A percentile compares a stretch with the other conserved stretches of the same genome.
These are phyloP conservation scores for Talaromyces proteolyticus DNA, from an alignment of 495 filamentous ascomycete species.

Conservation along the genomic window DNA sequence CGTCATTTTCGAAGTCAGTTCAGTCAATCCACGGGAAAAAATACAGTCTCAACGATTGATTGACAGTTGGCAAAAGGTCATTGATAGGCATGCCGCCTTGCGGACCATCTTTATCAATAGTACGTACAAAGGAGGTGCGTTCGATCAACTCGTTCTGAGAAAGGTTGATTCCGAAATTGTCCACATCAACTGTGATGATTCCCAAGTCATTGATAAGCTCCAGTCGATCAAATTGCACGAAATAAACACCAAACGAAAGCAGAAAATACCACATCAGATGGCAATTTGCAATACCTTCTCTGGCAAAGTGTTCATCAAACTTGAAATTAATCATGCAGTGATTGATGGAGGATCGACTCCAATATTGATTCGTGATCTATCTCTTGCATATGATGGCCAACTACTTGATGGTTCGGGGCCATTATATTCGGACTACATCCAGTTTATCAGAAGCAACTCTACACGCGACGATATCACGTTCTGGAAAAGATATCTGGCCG, in stretches of 20 bases:
- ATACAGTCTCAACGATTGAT: slow-evolving; percentile 35
- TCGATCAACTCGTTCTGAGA: slow-evolving; percentile 49
- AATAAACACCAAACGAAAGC: slow-evolving; percentile 24
- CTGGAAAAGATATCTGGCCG: slow-evolving; percentile 41
- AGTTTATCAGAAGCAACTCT: slow-evolving; percentile 31
- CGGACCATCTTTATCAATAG: slow-evolving; percentile 52
- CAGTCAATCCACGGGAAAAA: slow-evolving; percentile 9
- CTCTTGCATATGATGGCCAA: slow-evolving; percentile 36
- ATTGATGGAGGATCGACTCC: slow-evolving; percentile 39
- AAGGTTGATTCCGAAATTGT: slow-evolving; percentile 26
- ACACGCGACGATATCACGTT: slow-evolving; percentile 31
- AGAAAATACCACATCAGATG: slow-evolving; percentile 42
- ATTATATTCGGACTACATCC: slow-evolving; percentile 51
- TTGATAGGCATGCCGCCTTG: slow-evolving; percentile 47
- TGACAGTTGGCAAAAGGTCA: slow-evolving; percentile 47
- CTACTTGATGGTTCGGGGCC: slow-evolving; percentile 35
- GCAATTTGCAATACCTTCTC: slow-evolving; percentile 34
- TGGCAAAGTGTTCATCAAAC: slow-evolving; percentile 35
- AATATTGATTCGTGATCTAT: slow-evolving; percentile 34
- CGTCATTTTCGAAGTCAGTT: slow-evolving; percentile 38
- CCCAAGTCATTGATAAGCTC: slow-evolving; percentile 26
- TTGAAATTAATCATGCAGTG: slow-evolving; percentile 55
- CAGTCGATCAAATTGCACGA: slow-evolving; percentile 28
- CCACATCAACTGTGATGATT: slow-evolving; percentile 34
- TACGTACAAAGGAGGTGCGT: slow-evolving; percentile 41